Evolutionary conservation across 805 yeast genomes (phyloP).

Genomic region (Kluyveromyces nonfermentans): DNA sequence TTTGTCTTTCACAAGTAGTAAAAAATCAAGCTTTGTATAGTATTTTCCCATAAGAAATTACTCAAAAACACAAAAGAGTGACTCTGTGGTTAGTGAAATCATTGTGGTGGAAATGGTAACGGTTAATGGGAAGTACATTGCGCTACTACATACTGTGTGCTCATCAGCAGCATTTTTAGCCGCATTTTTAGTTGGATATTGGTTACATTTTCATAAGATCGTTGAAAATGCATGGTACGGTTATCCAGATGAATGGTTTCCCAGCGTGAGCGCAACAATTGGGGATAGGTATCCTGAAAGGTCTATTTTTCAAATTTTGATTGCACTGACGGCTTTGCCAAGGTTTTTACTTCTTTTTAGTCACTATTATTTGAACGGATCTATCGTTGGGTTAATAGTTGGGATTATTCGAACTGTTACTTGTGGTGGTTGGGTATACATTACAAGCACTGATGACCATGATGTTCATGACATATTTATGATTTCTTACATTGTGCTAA

Average conservation of each 20-base stretch:
- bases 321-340: slow-evolving; percentile 91
- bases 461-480: slow-evolving; percentile 93
- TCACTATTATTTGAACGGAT: slow-evolving; percentile 32
- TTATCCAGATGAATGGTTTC: slow-evolving; percentile 98
- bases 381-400: slow-evolving; percentile 23
- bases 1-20: not conserved
- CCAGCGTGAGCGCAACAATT: slow-evolving; percentile 92
- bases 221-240: slow-evolving; percentile 80
- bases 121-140: slow-evolving; percentile 57
- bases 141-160: slow-evolving; percentile 61
- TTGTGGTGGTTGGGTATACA: slow-evolving; percentile 98
- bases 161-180: slow-evolving; percentile 67
- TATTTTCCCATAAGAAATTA: not conserved
- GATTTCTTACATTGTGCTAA: slow-evolving; percentile 80
- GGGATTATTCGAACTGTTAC: slow-evolving; percentile 89
- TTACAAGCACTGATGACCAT: slow-evolving; percentile 94
- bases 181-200: slow-evolving; percentile 66
- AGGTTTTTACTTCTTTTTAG: slow-evolving; percentile 57
- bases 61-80: not conserved
- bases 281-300: slow-evolving; percentile 97
- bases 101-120: slow-evolving; percentile 18
- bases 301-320: slow-evolving; percentile 80
- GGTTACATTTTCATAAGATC: slow-evolving; percentile 77
- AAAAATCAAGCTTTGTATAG: not conserved
- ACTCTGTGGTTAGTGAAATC: not conserved